phyloP scores from a whole-genome alignment of 371 early-diverging fungal genomes.

The Gilbertella persicaria region DNA sequence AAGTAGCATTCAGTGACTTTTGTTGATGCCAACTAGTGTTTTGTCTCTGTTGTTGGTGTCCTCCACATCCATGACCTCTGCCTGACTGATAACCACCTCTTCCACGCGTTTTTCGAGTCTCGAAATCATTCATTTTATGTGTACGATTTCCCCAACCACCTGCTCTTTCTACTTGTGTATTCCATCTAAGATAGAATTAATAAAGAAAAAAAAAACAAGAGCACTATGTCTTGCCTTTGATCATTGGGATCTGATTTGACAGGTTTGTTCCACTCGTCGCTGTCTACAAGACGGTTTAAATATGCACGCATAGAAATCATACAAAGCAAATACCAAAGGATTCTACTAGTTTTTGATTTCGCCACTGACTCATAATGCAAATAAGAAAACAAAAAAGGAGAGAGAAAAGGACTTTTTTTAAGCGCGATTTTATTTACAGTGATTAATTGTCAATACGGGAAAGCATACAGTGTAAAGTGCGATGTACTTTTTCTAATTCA shows the following conservation, averaged over 20 bases:
- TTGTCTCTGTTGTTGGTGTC: neutral
- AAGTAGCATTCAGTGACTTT: too few species aligned
- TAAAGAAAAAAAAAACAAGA: too few species aligned
- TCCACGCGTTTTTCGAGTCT: neutral
- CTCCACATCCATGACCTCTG: neutral
- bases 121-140: neutral
- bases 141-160: slow-evolving; percentile 4
- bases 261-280: slow-evolving; percentile 9
- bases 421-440: neutral
- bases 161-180: neutral
- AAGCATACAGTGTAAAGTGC: slow-evolving; percentile 31
- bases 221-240: slow-evolving; percentile 1
- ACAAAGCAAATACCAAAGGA: slow-evolving; percentile 12
- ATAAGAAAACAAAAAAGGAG: neutral
- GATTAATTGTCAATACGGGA: slow-evolving; percentile 24
- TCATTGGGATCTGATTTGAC: slow-evolving; percentile 1
- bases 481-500: slow-evolving; percentile 37
- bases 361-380: slow-evolving; percentile 19
- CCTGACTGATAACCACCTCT: slow-evolving; percentile 1
- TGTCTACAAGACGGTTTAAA: neutral
- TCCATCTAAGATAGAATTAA: slow-evolving; percentile 4
- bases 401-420: neutral
- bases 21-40: neutral
- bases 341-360: slow-evolving; percentile 3
- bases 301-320: neutral